Evolutionary conservation across 768 basidiomycete genomes (phyloP).

Genomic region (Butyriboletus loyo): DNA sequence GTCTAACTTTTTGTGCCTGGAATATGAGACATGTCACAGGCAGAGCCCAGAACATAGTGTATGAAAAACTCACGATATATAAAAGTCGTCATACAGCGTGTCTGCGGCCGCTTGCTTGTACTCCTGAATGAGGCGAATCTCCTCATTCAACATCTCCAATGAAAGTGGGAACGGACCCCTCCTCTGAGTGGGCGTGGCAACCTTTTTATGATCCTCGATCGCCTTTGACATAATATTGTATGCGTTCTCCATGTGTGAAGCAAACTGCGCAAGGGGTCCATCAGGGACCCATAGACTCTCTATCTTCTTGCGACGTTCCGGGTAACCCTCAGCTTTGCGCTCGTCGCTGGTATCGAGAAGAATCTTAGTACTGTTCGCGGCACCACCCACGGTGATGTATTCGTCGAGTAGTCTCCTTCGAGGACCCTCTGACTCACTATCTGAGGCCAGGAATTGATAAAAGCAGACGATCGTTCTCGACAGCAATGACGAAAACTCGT

Average conservation of each 20-base stretch:
- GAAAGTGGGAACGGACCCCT: slow-evolving; percentile 23
- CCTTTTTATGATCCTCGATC: slow-evolving; percentile 18
- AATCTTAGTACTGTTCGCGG: slow-evolving; percentile 23
- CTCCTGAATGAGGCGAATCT: slow-evolving; percentile 18
- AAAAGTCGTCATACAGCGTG: slow-evolving; percentile 20
- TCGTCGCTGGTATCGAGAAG: slow-evolving; percentile 24
- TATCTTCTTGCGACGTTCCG: slow-evolving; percentile 19
- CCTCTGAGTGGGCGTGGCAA: slow-evolving; percentile 8
- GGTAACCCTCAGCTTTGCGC: slow-evolving; percentile 20
- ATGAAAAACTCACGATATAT: slow-evolving; percentile 13
- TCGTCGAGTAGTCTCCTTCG: slow-evolving; percentile 25
- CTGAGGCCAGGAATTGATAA: slow-evolving; percentile 27
- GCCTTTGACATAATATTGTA: slow-evolving; percentile 18
- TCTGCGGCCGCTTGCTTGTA: slow-evolving; percentile 19
- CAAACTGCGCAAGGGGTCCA: slow-evolving; percentile 18
- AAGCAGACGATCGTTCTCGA: slow-evolving; percentile 27
- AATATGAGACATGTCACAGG: slow-evolving; percentile 1
- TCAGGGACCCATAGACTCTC: slow-evolving; percentile 16
- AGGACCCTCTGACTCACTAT: slow-evolving; percentile 19
- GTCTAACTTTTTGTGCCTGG: slow-evolving; percentile 18
- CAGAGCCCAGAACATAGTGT: too few relatives aligned
- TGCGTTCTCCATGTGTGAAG: slow-evolving; percentile 19
- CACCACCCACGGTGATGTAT: slow-evolving; percentile 27
- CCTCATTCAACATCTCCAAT: slow-evolving; percentile 22
- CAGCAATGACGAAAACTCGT: slow-evolving; percentile 18